Conservation (phyloP, 1,139 yeast species). For the Sugiyamaella japonica region DNA sequence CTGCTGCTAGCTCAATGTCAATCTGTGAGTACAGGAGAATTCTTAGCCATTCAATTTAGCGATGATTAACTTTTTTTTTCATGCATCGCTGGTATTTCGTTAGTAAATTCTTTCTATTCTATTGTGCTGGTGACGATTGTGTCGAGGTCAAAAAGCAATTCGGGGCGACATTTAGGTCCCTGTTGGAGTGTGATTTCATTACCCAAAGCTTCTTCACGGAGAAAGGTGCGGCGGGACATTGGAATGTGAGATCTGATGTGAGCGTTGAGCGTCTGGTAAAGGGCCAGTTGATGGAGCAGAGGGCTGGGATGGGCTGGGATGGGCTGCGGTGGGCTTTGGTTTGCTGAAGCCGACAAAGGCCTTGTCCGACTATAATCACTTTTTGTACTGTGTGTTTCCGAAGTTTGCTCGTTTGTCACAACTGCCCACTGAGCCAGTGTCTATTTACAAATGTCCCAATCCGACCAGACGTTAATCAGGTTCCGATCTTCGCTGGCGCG, state of each 20-base stretch:
- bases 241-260: constrained; percentile 1
- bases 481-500: not conserved
- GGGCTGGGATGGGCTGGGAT: too few species aligned
- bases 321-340: too few species aligned
- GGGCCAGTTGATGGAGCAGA: too few species aligned
- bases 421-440: not conserved
- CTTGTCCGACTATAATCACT: too few species aligned
- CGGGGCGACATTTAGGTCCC: not conserved
- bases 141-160: constrained; percentile 3
- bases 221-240: constrained; percentile 1
- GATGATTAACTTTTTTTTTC: not conserved
- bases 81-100: not conserved
- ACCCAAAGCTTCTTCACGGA: constrained; percentile 3
- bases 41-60: not conserved
- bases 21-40: not conserved
- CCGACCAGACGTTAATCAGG: not conserved
- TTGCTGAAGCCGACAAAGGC: too few species aligned
- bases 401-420: too few species aligned
- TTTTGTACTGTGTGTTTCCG: too few species aligned
- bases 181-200: constrained; percentile 3
- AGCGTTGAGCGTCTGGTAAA: too few species aligned
- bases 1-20: not conserved
- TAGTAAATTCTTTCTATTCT: not conserved
- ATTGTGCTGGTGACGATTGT: not conserved
- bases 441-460: constrained; percentile 2